Percentiles rank a stretch among this genome's conserved stretches.
Conservation (phyloP, 1,139 yeast species). For the Suhomyces anneliseae region DNA sequence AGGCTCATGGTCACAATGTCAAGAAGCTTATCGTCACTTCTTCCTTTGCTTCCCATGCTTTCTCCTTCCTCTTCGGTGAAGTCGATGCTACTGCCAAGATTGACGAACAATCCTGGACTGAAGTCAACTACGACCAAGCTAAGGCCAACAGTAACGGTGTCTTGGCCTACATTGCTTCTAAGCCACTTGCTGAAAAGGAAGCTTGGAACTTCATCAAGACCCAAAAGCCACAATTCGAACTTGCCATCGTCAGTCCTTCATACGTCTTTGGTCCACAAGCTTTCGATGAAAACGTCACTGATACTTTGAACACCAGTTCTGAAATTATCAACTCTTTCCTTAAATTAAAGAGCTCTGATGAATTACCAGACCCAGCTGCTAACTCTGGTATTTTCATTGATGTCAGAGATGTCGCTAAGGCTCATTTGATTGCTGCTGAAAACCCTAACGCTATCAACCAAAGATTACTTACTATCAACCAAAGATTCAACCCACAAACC, state of each 20-base stretch:
- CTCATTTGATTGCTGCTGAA: constrained; percentile 17
- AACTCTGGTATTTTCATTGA: constrained; percentile 34
- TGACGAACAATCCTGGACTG: constrained; percentile 37
- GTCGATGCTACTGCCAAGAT: neutral
- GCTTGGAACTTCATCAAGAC: constrained; percentile 52
- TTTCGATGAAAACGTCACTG: constrained; percentile 30
- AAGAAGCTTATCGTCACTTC: constrained; percentile 30
- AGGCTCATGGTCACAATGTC: constrained; percentile 24
- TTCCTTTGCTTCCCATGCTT: constrained; percentile 22
- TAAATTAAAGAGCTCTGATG: constrained; percentile 21
- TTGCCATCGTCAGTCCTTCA: constrained; percentile 19
- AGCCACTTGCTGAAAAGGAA: constrained; percentile 52
- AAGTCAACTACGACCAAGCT: constrained; percentile 39
- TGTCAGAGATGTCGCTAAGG: constrained; percentile 20
- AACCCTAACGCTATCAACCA: constrained; percentile 14
- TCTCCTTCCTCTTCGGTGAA: constrained; percentile 26
- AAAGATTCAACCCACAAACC: constrained; percentile 15
- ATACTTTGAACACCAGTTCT: constrained; percentile 36
- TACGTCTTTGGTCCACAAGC: constrained; percentile 27
- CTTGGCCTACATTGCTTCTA: constrained; percentile 43
- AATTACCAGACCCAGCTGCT: constrained; percentile 14
- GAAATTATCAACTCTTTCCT: constrained; percentile 29
- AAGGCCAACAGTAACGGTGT: neutral
- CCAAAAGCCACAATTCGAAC: constrained; percentile 27
- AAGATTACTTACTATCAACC: constrained; percentile 6